Evolutionary conservation across 179 eudicot species (phyloP), one percentile per base, ranked within the genome.

Genomic region (Amaranthus tricolor): DNA sequence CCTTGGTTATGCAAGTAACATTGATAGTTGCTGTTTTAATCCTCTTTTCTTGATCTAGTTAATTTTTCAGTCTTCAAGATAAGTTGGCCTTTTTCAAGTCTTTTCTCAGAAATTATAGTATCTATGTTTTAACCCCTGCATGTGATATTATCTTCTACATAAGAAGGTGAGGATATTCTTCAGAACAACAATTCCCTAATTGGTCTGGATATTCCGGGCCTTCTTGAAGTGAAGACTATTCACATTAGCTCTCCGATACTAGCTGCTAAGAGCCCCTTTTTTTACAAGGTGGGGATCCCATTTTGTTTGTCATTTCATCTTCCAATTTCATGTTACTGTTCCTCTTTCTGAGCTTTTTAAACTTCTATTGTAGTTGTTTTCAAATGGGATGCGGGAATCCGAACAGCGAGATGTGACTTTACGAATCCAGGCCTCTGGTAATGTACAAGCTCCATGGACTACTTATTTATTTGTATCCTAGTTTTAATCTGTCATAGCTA

Each of bases 171-270:
- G 58, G 90, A 86, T 77, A 82, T 78, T 68, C 66, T 80, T 79
- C 88, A 87, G 72, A 60, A 74, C 16, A 47, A 16, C 16, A 76
- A 74, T 13, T 59, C 74, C 61, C 51, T 21, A 14, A 55, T 66
- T 55, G 48, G 47, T 73, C 71, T 70, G 75, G 79, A 70, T 40
- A 73, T 77, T 74, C 74, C 89, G n/a, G 58, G 62, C 17, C 81
- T 75, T 56, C 54, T 84, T 16, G 79, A 78, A 79, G 89, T 85
- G 52, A 92, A 78, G 73, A 85, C 87, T 63, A 61, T 94, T 55
- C 90, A 92, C 81, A 87, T 94, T 19, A 90, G 93, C 79, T 94
- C 96, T 74, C 91, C 91, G 21, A 87, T 90, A 74, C 76, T 94
- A 78, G 98, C 98, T 57, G 91, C 91, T 62, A 87, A 84, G 82